phyloP scores from a whole-genome alignment of 805 yeast species.

The Kodamaea sagamina region DNA sequence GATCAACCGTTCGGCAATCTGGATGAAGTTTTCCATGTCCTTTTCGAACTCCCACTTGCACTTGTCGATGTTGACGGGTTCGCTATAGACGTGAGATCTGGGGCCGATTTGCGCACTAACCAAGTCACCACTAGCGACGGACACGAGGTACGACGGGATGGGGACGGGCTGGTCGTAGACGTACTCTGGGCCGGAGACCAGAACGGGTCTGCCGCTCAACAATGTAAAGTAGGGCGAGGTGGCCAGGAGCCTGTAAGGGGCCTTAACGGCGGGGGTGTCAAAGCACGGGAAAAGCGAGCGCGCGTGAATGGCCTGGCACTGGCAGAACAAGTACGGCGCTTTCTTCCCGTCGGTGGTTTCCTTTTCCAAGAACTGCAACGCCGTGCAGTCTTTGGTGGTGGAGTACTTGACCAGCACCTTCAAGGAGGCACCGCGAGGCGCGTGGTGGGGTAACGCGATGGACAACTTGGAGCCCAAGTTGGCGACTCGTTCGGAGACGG shows the following conservation, averaged over 20 bases:
- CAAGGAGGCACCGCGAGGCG: background rate
- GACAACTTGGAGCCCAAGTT: conserved; percentile 31
- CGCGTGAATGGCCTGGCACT: conserved; percentile 40
- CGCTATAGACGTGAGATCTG: conserved; percentile 34
- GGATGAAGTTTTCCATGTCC: conserved; percentile 37
- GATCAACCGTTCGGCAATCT: conserved; percentile 35
- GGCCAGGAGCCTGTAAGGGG: conserved; percentile 28
- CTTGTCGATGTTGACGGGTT: conserved; percentile 26
- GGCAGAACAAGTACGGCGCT: conserved; percentile 38
- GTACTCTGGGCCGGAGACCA: conserved; percentile 19
- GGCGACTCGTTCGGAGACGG: conserved; percentile 16
- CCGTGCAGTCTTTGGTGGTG: conserved; percentile 36
- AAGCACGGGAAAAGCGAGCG: conserved; percentile 39
- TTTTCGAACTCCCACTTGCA: conserved; percentile 40
- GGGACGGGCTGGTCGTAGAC: conserved; percentile 36
- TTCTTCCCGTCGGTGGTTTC: conserved; percentile 28
- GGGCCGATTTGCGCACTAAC: conserved; percentile 35
- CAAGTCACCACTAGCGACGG: conserved; percentile 37
- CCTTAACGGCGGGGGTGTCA: conserved; percentile 38
- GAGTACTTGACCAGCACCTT: conserved; percentile 21
- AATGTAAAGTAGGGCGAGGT: conserved; percentile 28
- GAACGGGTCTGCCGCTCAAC: conserved; percentile 34
- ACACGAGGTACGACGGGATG: conserved; percentile 36
- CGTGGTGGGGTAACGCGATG: conserved; percentile 16
- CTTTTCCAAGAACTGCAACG: conserved; percentile 34